Conservation (phyloP, 1,284 basidiomycete species). For the Inonotus obliquus region DNA sequence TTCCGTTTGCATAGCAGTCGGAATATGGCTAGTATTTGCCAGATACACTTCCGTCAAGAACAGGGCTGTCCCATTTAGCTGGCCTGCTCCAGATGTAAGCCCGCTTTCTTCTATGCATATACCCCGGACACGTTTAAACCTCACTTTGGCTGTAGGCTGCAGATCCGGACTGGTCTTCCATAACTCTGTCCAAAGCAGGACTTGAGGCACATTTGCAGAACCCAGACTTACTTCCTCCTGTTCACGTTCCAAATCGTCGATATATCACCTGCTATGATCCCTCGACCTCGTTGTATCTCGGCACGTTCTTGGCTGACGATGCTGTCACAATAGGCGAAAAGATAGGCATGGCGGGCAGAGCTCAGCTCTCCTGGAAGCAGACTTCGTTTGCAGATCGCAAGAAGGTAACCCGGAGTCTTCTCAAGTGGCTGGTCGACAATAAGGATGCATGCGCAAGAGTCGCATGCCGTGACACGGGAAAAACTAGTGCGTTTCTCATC, state of each 20-base stretch:
- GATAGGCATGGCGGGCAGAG: slow-evolving; percentile 59
- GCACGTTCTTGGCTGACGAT: slow-evolving; percentile 64
- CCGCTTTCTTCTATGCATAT: background rate
- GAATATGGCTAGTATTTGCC: slow-evolving; percentile 71
- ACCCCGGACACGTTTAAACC: background rate
- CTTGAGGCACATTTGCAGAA: slow-evolving; percentile 60
- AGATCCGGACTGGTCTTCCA: slow-evolving; percentile 53
- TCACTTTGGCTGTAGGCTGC: slow-evolving; percentile 34
- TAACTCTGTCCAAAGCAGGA: slow-evolving; percentile 50
- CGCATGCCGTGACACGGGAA: slow-evolving; percentile 94
- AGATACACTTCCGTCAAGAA: slow-evolving; percentile 70
- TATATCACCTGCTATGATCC: slow-evolving; percentile 92
- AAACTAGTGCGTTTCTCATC: slow-evolving; percentile 61
- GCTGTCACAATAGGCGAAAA: slow-evolving; percentile 64
- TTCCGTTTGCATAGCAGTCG: slow-evolving; percentile 61
- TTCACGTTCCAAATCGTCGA: slow-evolving; percentile 45
- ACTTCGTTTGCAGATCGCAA: slow-evolving; percentile 76
- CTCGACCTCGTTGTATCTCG: slow-evolving; percentile 77
- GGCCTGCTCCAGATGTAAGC: slow-evolving; percentile 55
- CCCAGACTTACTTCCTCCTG: slow-evolving; percentile 47
- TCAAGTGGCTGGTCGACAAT: slow-evolving; percentile 88
- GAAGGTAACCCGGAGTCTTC: slow-evolving; percentile 77
- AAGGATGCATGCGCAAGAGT: slow-evolving; percentile 82
- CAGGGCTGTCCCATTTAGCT: slow-evolving; percentile 61
- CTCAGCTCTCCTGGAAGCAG: slow-evolving; percentile 67